phyloP scores from a whole-genome alignment of 2,329 filamentous ascomycete genomes.

The Fusarium anthophilum region DNA sequence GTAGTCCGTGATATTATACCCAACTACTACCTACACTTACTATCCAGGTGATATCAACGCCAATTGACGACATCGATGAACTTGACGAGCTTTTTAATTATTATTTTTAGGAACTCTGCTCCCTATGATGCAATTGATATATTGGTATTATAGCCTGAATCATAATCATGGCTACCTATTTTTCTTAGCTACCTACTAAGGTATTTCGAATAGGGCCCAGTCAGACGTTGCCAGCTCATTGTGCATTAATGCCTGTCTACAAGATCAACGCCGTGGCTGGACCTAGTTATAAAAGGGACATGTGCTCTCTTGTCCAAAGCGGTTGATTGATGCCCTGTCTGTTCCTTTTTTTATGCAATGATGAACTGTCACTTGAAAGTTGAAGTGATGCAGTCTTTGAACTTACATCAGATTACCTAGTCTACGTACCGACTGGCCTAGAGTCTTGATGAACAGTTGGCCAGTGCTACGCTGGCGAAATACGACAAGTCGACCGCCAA shows the following conservation, averaged over 20 bases:
- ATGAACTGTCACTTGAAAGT: background rate
- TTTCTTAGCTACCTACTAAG: background rate
- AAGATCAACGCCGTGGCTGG: slow-evolving; percentile 27
- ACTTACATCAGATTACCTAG: background rate
- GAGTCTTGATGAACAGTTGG: slow-evolving; percentile 41
- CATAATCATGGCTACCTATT: background rate
- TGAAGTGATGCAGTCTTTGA: slow-evolving; percentile 1
- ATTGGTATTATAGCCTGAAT: background rate
- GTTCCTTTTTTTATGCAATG: background rate
- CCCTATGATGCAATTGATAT: background rate
- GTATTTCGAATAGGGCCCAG: slow-evolving; percentile 39
- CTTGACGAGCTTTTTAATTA: background rate
- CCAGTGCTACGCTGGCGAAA: slow-evolving; percentile 39
- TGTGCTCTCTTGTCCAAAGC: slow-evolving; percentile 2
- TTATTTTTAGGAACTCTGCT: background rate
- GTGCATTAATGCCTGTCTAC: slow-evolving; percentile 38
- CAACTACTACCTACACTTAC: background rate
- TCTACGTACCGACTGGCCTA: slow-evolving; percentile 3
- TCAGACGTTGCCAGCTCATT: slow-evolving; percentile 43
- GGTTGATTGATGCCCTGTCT: background rate
- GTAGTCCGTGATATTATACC: background rate
- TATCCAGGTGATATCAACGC: background rate
- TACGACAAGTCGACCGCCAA: slow-evolving; percentile 35
- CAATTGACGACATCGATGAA: background rate
- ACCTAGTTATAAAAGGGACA: slow-evolving; percentile 36